These are phyloP conservation scores for Nakazawaea molendinolei DNA, from an alignment of 805 yeast genomes.

Conservation along the genomic window DNA sequence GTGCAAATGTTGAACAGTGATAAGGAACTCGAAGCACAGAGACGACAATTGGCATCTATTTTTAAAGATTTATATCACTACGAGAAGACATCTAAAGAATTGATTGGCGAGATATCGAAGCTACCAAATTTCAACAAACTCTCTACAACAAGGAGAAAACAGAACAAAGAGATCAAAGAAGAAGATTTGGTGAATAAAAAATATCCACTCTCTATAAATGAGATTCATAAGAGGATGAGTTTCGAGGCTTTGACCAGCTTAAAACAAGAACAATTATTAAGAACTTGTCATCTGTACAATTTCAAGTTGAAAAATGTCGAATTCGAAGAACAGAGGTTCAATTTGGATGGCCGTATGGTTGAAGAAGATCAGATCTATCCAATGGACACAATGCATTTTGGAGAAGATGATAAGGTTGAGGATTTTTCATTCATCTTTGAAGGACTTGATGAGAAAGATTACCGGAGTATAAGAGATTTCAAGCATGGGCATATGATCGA, in stretches of 20 bases:
- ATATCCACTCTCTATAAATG: slow-evolving; percentile 2
- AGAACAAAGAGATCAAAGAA: not conserved
- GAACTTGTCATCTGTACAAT: slow-evolving; percentile 3
- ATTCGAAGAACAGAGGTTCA: slow-evolving; percentile 7
- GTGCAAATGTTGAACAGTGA: not conserved
- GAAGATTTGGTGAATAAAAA: not conserved
- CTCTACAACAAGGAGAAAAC: not conserved
- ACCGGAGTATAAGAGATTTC: slow-evolving; percentile 14
- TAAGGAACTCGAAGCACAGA: not conserved
- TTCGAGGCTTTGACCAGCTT: slow-evolving; percentile 1
- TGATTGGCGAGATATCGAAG: slow-evolving; percentile 5
- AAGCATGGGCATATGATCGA: slow-evolving; percentile 1
- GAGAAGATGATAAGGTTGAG: not conserved
- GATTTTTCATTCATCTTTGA: slow-evolving; percentile 12
- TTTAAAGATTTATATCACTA: slow-evolving; percentile 5
- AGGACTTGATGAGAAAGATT: slow-evolving; percentile 18
- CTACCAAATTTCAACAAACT: slow-evolving; percentile 7
- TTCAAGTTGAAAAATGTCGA: slow-evolving; percentile 8
- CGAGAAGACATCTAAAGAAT: slow-evolving; percentile 1
- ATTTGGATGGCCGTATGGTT: slow-evolving; percentile 14
- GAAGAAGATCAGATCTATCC: slow-evolving; percentile 9
- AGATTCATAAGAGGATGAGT: not conserved
- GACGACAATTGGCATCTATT: not conserved
- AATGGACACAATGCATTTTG: slow-evolving; percentile 6
- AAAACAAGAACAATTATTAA: slow-evolving; percentile 8